Conservation (phyloP, 164 flowering plant species). For the Euptelea pleiosperma region DNA sequence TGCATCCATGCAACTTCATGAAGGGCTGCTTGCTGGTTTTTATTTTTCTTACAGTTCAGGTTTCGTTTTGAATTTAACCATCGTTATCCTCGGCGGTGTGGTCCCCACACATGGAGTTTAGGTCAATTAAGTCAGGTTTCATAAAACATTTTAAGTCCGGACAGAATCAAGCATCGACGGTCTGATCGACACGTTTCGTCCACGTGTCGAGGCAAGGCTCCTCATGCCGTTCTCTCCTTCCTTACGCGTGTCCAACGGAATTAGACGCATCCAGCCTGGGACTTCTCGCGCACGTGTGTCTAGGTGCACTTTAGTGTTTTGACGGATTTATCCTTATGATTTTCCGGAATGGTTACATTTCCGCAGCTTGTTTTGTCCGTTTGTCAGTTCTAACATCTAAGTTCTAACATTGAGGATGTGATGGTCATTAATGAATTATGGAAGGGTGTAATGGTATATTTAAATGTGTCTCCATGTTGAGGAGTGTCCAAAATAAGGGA, state of each 20-base stretch:
- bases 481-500: too few species aligned
- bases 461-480: too few species aligned
- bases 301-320: background rate
- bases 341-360: too few species aligned
- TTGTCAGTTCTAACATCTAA: too few species aligned
- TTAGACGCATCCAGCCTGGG: background rate
- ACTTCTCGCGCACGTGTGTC: background rate
- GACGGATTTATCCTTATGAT: background rate
- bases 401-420: too few species aligned
- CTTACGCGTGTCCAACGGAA: slow-evolving; percentile 9
- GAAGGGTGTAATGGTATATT: too few species aligned
- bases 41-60: background rate
- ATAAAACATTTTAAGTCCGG: background rate
- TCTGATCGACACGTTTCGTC: slow-evolving; percentile 1
- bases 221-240: background rate
- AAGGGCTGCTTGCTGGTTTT: too few species aligned
- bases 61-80: too few species aligned
- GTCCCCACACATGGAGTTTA: background rate
- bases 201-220: background rate
- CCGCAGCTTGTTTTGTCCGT: too few species aligned
- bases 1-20: too few species aligned
- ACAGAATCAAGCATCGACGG: background rate
- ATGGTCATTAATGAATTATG: too few species aligned
- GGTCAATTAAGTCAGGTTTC: slow-evolving; percentile 5
- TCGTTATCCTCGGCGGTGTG: slow-evolving; percentile 1